These are phyloP conservation scores for Tetracladium setigerum DNA, from an alignment of 495 filamentous ascomycete genomes.

Conservation along the genomic window DNA sequence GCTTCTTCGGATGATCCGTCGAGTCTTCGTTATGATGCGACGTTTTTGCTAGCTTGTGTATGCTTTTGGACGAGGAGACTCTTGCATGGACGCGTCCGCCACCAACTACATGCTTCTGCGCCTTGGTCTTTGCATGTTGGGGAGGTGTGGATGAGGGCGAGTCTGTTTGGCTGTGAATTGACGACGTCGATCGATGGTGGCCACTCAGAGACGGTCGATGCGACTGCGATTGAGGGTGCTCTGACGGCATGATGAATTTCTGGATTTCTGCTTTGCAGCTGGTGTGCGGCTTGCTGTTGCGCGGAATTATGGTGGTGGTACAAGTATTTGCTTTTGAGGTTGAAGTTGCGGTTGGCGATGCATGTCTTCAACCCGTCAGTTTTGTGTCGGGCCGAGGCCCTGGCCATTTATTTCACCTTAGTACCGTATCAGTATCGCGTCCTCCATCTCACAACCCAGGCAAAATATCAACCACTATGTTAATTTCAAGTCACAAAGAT, in stretches of 20 bases:
- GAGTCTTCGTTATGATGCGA: conserved; percentile 13
- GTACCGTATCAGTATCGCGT: no score
- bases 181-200: conserved; percentile 12
- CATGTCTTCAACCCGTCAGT: no score
- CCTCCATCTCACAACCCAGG: no score
- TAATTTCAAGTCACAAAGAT: no score
- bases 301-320: no score
- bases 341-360: no score
- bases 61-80: conserved; percentile 16
- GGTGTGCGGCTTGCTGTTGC: no score
- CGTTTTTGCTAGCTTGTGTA: conserved; percentile 19
- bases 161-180: conserved; percentile 12
- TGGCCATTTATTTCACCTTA: no score
- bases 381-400: no score
- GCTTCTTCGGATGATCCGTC: conserved; percentile 20
- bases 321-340: no score
- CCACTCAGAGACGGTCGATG: conserved; percentile 7
- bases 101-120: conserved; percentile 21
- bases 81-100: conserved; percentile 13
- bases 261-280: no score
- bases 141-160: conserved; percentile 17
- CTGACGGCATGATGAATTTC: conserved; percentile 19
- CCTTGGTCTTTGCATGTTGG: conserved; percentile 11
- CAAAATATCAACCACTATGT: no score
- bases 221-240: conserved; percentile 12